phyloP scores from a whole-genome alignment of 78 protist species.

The Speleostelium caveatum region DNA sequence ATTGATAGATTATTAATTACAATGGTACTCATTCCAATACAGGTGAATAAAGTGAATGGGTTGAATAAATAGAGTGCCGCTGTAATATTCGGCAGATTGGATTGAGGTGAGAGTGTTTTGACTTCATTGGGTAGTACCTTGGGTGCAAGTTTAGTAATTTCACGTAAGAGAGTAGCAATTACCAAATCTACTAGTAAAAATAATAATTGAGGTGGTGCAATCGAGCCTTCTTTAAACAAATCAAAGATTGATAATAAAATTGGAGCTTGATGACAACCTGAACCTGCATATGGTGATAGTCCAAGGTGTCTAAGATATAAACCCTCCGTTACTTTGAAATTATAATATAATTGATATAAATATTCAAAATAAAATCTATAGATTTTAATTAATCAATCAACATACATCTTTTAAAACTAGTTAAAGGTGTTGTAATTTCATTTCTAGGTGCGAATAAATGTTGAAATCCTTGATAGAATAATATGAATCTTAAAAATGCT shows the following conservation, averaged over 20 bases:
- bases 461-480: conserved; percentile 64
- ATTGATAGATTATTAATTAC: conserved; percentile 56
- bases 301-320: conserved; percentile 48
- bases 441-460: conserved; percentile 51
- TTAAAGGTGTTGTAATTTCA: conserved; percentile 75
- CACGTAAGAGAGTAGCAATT: conserved; percentile 8
- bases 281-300: conserved; percentile 73
- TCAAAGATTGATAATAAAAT: conserved; percentile 38
- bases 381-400: too few species aligned
- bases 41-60: conserved; percentile 80
- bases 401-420: conserved; percentile 75
- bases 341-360: too few species aligned
- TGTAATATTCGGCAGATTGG: conserved; percentile 55
- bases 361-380: too few species aligned
- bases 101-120: not conserved
- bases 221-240: conserved; percentile 45
- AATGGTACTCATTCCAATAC: conserved; percentile 77
- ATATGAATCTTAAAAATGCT: conserved; percentile 7
- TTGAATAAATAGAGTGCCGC: conserved; percentile 71
- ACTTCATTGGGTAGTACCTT: conserved; percentile 56
- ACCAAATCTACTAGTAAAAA: conserved; percentile 20
- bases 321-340: conserved; percentile 67
- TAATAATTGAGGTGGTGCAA: conserved; percentile 16
- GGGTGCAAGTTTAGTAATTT: conserved; percentile 21
- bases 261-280: conserved; percentile 81